These are phyloP conservation scores for Cercospora sojina DNA, from an alignment of 2,329 filamentous ascomycete genomes.

Conservation along the genomic window DNA sequence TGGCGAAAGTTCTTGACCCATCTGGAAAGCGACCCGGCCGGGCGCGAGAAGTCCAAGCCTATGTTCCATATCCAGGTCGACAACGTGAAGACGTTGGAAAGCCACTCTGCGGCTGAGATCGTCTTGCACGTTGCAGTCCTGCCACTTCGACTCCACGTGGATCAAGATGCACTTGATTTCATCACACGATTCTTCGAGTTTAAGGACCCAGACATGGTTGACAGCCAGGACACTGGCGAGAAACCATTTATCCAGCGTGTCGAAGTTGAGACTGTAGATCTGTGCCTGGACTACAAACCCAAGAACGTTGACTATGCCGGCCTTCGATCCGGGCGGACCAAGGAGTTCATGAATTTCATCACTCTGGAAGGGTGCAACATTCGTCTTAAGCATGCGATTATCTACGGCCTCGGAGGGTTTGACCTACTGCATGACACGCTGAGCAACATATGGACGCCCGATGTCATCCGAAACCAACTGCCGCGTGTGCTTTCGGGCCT, in stretches of 20 bases:
- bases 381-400: conserved; percentile 80
- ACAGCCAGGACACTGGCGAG: conserved; percentile 56
- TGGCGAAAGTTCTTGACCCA: conserved; percentile 99
- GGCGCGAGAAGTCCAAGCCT: conserved; percentile 74
- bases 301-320: conserved; percentile 96
- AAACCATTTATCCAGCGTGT: conserved; percentile 76
- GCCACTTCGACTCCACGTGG: conserved; percentile 86
- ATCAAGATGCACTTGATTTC: conserved; percentile 96
- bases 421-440: conserved; percentile 84
- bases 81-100: conserved; percentile 80
- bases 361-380: conserved; percentile 86
- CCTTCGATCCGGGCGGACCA: conserved; percentile 87
- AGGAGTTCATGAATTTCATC: conserved; percentile 98
- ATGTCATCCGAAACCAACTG: conserved; percentile 85
- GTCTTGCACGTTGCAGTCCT: conserved; percentile 69
- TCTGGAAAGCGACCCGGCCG: conserved; percentile 77
- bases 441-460: conserved; percentile 95
- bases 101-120: conserved; percentile 84
- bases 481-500: conserved; percentile 84
- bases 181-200: conserved; percentile 98
- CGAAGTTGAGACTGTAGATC: conserved; percentile 77
- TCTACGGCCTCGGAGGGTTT: conserved; percentile 89
- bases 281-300: conserved; percentile 95
- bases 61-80: conserved; percentile 90
- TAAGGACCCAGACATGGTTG: conserved; percentile 67